phyloP scores from a whole-genome alignment of 495 filamentous ascomycete genomes.

The Evernia prunastri region DNA sequence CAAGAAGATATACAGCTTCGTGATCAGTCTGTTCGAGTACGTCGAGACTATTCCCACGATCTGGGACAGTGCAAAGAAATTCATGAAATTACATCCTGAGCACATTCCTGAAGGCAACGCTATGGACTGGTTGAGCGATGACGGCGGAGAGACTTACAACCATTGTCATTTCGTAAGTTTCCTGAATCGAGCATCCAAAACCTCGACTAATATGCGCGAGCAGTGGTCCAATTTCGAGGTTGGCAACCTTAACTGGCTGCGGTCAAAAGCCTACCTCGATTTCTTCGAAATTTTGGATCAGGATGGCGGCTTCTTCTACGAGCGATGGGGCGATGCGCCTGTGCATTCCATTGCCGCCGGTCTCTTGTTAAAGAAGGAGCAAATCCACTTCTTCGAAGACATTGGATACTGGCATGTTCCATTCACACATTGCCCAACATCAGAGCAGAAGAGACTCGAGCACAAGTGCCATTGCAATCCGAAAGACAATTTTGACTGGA shows the following conservation, averaged over 20 bases:
- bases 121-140: conserved; percentile 86
- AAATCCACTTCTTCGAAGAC: conserved; percentile 98
- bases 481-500: conserved; percentile 97
- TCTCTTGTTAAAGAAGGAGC: conserved; percentile 77
- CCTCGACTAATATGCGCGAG: background rate
- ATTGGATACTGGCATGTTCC: conserved; percentile 99
- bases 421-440: conserved; percentile 94
- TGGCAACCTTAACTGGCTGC: conserved; percentile 75
- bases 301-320: conserved; percentile 89
- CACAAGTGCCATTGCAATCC: conserved; percentile 92
- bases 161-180: conserved; percentile 87
- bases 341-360: conserved; percentile 92
- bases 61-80: conserved; percentile 88
- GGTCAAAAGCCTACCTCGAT: conserved; percentile 71
- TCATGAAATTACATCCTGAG: conserved; percentile 81
- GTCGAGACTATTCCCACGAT: conserved; percentile 91
- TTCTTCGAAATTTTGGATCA: conserved; percentile 73
- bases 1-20: conserved; percentile 86
- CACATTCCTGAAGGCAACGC: conserved; percentile 79
- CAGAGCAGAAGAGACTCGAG: conserved; percentile 70
- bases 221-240: conserved; percentile 94
- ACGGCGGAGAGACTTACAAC: conserved; percentile 85
- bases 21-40: conserved; percentile 89
- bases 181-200: background rate
- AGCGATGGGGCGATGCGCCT: conserved; percentile 86